Conservation (phyloP, 1,284 basidiomycete genomes). For the Schizophyllum commune region DNA sequence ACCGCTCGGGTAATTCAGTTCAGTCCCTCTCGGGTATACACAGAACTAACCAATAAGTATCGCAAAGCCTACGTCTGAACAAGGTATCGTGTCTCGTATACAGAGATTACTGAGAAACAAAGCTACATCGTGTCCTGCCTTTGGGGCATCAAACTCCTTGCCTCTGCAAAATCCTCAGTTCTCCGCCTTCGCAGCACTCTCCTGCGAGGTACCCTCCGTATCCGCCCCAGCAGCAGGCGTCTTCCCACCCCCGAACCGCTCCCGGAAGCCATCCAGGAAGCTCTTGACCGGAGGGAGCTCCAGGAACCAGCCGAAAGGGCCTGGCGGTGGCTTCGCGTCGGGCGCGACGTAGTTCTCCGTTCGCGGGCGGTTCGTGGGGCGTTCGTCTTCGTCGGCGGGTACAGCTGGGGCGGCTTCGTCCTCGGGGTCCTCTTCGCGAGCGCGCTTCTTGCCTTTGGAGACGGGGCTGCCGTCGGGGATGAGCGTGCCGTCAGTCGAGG, state of each 20-base stretch:
- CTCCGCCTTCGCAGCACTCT: not conserved
- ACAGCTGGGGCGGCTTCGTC: slow-evolving; percentile 18
- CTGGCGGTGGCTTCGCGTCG: slow-evolving; percentile 34
- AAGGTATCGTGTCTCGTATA: not conserved
- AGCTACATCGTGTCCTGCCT: not conserved
- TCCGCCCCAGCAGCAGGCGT: not conserved
- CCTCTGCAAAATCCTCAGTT: not conserved
- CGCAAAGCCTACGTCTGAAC: too few relatives aligned
- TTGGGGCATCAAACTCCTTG: too few relatives aligned
- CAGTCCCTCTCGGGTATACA: too few relatives aligned
- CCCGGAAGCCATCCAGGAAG: slow-evolving; percentile 57
- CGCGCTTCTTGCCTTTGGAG: slow-evolving; percentile 37
- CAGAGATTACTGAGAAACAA: not conserved
- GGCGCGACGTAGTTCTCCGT: slow-evolving; percentile 37
- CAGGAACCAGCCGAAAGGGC: slow-evolving; percentile 43
- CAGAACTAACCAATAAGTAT: too few relatives aligned
- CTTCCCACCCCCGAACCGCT: slow-evolving; percentile 13
- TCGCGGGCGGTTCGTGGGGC: slow-evolving; percentile 41
- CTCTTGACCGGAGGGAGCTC: slow-evolving; percentile 46
- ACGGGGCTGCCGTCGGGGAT: slow-evolving; percentile 22
- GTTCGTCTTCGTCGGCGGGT: slow-evolving; percentile 24
- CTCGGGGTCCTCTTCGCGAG: slow-evolving; percentile 28
- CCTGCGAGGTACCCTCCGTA: too few relatives aligned
- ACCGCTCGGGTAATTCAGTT: too few relatives aligned
- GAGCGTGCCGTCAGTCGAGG: slow-evolving; percentile 35